Percentiles rank a stretch among this genome's conserved stretches.
Conservation (phyloP, 83 land plant genomes). For the Larix sibirica region DNA sequence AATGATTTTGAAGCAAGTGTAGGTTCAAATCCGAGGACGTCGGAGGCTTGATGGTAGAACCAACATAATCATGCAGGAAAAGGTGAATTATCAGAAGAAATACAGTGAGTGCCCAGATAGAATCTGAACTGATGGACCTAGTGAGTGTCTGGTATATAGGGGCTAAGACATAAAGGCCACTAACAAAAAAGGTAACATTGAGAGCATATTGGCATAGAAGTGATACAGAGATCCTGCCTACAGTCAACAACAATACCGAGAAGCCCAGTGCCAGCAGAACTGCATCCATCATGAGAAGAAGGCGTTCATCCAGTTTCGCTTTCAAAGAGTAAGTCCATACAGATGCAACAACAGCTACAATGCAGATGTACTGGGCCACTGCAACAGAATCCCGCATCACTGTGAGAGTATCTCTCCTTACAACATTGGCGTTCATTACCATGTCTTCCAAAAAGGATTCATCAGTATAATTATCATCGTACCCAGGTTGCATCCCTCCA, state of each 20-base stretch:
- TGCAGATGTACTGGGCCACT: slow-evolving; percentile 80
- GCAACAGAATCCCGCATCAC: slow-evolving; percentile 87
- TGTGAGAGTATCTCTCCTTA: slow-evolving; percentile 70
- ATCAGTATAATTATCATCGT: slow-evolving; percentile 90
- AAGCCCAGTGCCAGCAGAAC: slow-evolving; percentile 66
- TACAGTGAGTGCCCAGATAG: slow-evolving; percentile 86
- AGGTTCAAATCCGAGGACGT: slow-evolving; percentile 29
- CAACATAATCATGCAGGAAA: slow-evolving; percentile 88
- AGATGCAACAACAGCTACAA: slow-evolving; percentile 72
- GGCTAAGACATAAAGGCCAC: slow-evolving; percentile 81
- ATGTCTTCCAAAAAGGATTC: slow-evolving; percentile 84
- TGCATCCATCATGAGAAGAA: slow-evolving; percentile 68
- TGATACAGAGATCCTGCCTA: slow-evolving; percentile 44
- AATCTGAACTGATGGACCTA: slow-evolving; percentile 91
- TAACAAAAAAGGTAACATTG: slow-evolving; percentile 70
- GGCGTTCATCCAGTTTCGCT: slow-evolving; percentile 48
- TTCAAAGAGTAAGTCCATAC: slow-evolving; percentile 83
- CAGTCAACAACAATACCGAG: slow-evolving; percentile 62
- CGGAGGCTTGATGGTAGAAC: slow-evolving; percentile 61
- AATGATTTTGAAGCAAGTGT: slow-evolving; percentile 26
- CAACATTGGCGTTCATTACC: slow-evolving; percentile 95
- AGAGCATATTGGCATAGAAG: slow-evolving; percentile 47
- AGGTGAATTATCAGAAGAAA: slow-evolving; percentile 82
- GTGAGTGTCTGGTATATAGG: slow-evolving; percentile 93
- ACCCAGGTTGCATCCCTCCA: slow-evolving; percentile 95